phyloP scores from a whole-genome alignment of 495 filamentous ascomycete genomes.

The Eremomyces bilateralis region DNA sequence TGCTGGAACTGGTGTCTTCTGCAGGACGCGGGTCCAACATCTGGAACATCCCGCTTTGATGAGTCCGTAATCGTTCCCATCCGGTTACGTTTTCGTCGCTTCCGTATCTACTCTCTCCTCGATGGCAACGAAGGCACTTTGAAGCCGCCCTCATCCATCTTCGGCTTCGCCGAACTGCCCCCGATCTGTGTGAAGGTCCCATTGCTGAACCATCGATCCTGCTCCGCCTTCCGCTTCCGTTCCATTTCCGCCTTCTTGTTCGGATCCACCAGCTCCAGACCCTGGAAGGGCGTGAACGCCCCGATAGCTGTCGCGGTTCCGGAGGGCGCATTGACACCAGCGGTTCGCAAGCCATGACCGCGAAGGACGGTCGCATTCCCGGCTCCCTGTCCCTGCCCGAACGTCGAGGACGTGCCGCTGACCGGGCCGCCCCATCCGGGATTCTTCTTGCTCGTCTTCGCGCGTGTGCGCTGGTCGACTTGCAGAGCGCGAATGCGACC shows the following conservation, averaged over 20 bases:
- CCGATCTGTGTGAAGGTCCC: slow-evolving; percentile 89
- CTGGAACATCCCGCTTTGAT: no score
- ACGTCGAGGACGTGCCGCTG: slow-evolving; percentile 39
- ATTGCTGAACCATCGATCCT: slow-evolving; percentile 87
- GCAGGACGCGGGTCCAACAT: no score
- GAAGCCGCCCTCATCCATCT: slow-evolving; percentile 19
- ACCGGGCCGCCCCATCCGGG: slow-evolving; percentile 77
- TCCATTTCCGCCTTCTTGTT: slow-evolving; percentile 57
- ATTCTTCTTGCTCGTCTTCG: slow-evolving; percentile 84
- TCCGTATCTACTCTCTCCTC: slow-evolving; percentile 16
- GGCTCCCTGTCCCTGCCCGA: slow-evolving; percentile 47
- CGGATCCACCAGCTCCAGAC: slow-evolving; percentile 86
- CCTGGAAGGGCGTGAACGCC: slow-evolving; percentile 87
- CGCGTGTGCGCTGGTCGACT: slow-evolving; percentile 81
- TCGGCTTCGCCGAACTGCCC: slow-evolving; percentile 16
- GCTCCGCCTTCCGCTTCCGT: slow-evolving; percentile 75
- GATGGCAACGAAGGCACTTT: slow-evolving; percentile 20
- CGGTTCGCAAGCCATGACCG: slow-evolving; percentile 49
- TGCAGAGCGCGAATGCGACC: slow-evolving; percentile 71
- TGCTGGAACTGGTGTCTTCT: no score
- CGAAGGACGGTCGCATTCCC: slow-evolving; percentile 45
- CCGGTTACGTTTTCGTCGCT: slow-evolving; percentile 1
- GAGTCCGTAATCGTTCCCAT: no score
- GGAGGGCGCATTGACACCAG: slow-evolving; percentile 60
- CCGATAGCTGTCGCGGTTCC: slow-evolving; percentile 39